phyloP scores from a whole-genome alignment of 805 yeast genomes.

The Debaryomyces prosopidis region DNA sequence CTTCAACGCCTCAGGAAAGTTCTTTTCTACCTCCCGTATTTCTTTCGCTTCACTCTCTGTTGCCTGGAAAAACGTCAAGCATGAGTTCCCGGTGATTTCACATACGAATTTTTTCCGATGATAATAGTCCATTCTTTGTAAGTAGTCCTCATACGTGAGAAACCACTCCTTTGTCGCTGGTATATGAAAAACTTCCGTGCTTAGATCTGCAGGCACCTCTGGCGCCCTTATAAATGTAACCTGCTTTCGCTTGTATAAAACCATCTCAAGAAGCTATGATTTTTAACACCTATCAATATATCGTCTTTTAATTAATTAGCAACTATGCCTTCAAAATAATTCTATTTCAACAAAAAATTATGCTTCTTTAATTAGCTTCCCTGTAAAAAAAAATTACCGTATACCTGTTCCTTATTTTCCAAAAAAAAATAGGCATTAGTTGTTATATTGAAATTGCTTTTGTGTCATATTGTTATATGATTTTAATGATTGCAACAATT shows the following conservation, averaged over 20 bases:
- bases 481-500: neutral
- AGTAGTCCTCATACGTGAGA: conserved; percentile 69
- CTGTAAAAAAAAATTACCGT: neutral
- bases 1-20: conserved; percentile 87
- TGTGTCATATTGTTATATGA: neutral
- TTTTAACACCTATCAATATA: neutral
- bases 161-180: conserved; percentile 91
- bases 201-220: conserved; percentile 53
- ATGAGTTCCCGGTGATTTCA: conserved; percentile 92
- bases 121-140: conserved; percentile 71
- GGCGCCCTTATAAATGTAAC: conserved; percentile 61
- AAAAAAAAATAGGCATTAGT: neutral
- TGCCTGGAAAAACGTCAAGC: conserved; percentile 90
- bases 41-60: conserved; percentile 63
- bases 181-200: conserved; percentile 75
- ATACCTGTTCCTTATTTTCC: neutral
- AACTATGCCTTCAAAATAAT: neutral
- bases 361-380: neutral
- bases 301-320: neutral
- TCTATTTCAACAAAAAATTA: neutral
- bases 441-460: neutral
- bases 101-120: conserved; percentile 81
- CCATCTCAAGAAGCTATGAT: conserved; percentile 48
- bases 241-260: conserved; percentile 71
- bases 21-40: conserved; percentile 64